Conservation (phyloP, 192 early-diverging fungal species). For the Phlyctochytrium arcticum region DNA sequence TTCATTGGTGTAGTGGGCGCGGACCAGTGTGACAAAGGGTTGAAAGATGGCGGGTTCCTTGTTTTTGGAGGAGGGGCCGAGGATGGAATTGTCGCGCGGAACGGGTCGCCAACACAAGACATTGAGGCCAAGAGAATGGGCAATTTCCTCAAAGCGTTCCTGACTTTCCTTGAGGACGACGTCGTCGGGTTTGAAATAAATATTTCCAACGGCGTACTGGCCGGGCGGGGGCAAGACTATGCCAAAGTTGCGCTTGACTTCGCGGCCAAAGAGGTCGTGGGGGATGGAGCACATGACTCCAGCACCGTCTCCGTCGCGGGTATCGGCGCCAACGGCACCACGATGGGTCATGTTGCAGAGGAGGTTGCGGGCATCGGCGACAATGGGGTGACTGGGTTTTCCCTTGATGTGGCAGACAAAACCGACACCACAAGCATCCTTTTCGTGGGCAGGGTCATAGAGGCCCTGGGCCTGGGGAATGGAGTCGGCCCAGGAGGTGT, state of each 20-base stretch:
- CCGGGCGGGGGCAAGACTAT: constrained; percentile 68
- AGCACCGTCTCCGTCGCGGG: constrained; percentile 97
- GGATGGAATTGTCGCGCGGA: constrained; percentile 77
- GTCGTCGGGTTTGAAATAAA: constrained; percentile 77
- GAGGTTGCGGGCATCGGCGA: constrained; percentile 83
- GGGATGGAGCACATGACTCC: constrained; percentile 96
- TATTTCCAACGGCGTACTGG: constrained; percentile 95
- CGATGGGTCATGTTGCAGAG: constrained; percentile 99
- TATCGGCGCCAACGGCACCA: constrained; percentile 89
- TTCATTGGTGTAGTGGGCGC: constrained; percentile 14
- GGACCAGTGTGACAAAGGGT: constrained; percentile 75
- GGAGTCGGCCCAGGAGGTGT: constrained; percentile 69
- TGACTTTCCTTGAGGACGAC: constrained; percentile 66
- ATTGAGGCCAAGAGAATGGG: constrained; percentile 64
- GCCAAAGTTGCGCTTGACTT: constrained; percentile 48
- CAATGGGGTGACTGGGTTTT: constrained; percentile 73
- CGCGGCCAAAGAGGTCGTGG: constrained; percentile 75
- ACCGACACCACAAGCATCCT: constrained; percentile 96
- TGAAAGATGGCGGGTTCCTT: constrained; percentile 92
- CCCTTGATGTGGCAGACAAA: constrained; percentile 96
- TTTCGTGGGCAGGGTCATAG: constrained; percentile 84
- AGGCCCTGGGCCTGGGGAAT: constrained; percentile 82
- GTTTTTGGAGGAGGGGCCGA: constrained; percentile 82
- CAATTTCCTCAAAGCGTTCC: constrained; percentile 74
- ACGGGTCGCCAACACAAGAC: constrained; percentile 88